Base-by-base conservation (phyloP, 345 rosid species). In the Cardamine resedifolia region DNA sequence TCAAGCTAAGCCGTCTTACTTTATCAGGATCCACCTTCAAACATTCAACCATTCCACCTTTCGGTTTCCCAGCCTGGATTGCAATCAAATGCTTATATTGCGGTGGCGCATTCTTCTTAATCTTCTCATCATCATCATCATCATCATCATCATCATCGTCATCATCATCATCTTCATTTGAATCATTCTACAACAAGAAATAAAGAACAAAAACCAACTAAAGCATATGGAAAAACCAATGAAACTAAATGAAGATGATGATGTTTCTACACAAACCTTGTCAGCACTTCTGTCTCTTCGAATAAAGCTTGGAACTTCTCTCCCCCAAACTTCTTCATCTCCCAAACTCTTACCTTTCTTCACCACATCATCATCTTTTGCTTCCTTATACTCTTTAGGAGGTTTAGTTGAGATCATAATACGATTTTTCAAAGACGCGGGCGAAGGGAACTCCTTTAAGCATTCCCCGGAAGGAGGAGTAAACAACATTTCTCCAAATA, bases 341-440 rank as follows among this genome's bases (percentile, higher is more conserved):
- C 66, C 77, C 52, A 78, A 57, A 69, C 2, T 2, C 56, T 34
- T 70, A 38, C 10, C 24, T 43, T 58, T 27, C 44, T 23, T 64
- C 20, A 23, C 73, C 69, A 28, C 82, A 31, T 70, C 79, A 43
- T 81, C 86, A 7, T 76, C 79, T 78, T 80, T 82, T 34, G 85
- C 77, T 78, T 84, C 80, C 24, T 83, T 90, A 53, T 88, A 91
- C 72, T 95, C 96, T 70, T 87, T 95, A 15, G 97, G 99, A 38
- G 96, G 99, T 71, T 95, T 95, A 14, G 99, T 95, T 73, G 99
- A 95, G 81, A 95, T 82, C 67, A 95, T 87, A 55, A 95, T 57
- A 39, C 82, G 84, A 45, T 52, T 84, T 85, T 84, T 95, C 80
- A 95, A 53, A 2, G 78, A 84, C 7, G 88, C 84, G 0, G 96